phyloP scores from a whole-genome alignment of 2,329 filamentous ascomycete species.

The Aspergillus transmontanensis region DNA sequence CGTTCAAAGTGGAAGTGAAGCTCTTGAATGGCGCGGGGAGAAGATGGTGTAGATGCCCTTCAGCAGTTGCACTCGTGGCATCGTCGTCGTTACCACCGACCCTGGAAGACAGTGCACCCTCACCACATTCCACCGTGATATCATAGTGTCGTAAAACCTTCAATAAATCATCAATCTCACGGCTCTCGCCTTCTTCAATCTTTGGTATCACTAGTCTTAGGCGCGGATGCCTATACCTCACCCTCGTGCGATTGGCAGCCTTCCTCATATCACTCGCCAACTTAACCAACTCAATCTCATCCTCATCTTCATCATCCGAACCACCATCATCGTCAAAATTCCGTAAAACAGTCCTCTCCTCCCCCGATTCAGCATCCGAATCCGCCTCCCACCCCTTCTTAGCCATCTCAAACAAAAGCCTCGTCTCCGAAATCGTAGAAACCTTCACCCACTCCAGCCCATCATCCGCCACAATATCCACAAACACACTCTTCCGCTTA shows the following conservation, averaged over 20 bases:
- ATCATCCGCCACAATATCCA: constrained; percentile 66
- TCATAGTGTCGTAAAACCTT: constrained; percentile 58
- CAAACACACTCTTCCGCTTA: constrained; percentile 56
- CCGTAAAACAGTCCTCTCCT: constrained; percentile 30
- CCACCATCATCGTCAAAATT: constrained; percentile 43
- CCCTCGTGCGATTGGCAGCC: constrained; percentile 58
- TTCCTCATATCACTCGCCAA: constrained; percentile 60
- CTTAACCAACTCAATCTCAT: constrained; percentile 62
- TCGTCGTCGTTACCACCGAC: constrained; percentile 4
- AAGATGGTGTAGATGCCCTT: constrained; percentile 33
- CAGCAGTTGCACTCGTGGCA: constrained; percentile 11
- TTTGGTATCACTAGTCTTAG: constrained; percentile 65
- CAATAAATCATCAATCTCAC: constrained; percentile 60
- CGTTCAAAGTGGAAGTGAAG: constrained; percentile 48
- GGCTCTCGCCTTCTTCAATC: constrained; percentile 52
- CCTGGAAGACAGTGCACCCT: constrained; percentile 17
- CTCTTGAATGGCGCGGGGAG: constrained; percentile 44
- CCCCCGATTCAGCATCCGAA: constrained; percentile 50
- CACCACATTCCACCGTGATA: constrained; percentile 42
- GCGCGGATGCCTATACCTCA: constrained; percentile 62
- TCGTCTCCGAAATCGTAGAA: constrained; percentile 64
- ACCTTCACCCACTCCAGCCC: constrained; percentile 70
- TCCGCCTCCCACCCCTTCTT: constrained; percentile 65
- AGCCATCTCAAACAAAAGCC: constrained; percentile 68
- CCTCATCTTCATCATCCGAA: constrained; percentile 51